Percentiles rank a stretch among this genome's conserved stretches.
These are phyloP conservation scores for Penicillium subrubescens DNA, from an alignment of 495 filamentous ascomycete genomes.

Conservation along the genomic window DNA sequence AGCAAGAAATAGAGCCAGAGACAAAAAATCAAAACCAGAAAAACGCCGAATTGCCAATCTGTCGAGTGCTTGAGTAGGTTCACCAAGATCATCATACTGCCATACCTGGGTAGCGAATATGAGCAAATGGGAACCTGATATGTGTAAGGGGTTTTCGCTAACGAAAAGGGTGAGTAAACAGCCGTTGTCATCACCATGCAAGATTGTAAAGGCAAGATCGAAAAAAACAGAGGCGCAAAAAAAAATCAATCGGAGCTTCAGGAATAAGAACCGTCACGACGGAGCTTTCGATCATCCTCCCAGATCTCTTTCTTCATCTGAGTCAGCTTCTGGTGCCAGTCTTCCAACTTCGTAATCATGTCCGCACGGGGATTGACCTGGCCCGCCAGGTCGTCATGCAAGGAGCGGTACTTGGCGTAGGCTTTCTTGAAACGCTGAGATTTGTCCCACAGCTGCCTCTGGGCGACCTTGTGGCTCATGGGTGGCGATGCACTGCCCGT, in stretches of 20 bases:
- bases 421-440: slow-evolving; percentile 62
- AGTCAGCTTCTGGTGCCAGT: slow-evolving; percentile 62
- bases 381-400: slow-evolving; percentile 60
- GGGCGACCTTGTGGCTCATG: slow-evolving; percentile 43
- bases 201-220: slow-evolving; percentile 1
- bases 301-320: slow-evolving; percentile 71
- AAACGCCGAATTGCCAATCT: slow-evolving; percentile 19
- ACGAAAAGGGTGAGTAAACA: background rate
- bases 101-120: background rate
- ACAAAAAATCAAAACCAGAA: slow-evolving; percentile 8
- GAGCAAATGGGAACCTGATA: background rate
- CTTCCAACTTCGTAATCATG: slow-evolving; percentile 56
- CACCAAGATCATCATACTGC: background rate
- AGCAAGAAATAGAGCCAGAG: slow-evolving; percentile 9
- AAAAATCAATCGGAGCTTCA: slow-evolving; percentile 17
- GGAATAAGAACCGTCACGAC: slow-evolving; percentile 23
- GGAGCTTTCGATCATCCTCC: slow-evolving; percentile 42
- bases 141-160: background rate
- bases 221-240: slow-evolving; percentile 11
- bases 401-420: slow-evolving; percentile 63
- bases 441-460: slow-evolving; percentile 50
- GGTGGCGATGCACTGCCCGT: slow-evolving; percentile 51
- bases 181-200: slow-evolving; percentile 21
- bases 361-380: slow-evolving; percentile 54
- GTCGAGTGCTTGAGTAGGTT: slow-evolving; percentile 6